These are phyloP conservation scores for Candolleomyces eurysporus DNA, from an alignment of 768 basidiomycete genomes.

Conservation along the genomic window DNA sequence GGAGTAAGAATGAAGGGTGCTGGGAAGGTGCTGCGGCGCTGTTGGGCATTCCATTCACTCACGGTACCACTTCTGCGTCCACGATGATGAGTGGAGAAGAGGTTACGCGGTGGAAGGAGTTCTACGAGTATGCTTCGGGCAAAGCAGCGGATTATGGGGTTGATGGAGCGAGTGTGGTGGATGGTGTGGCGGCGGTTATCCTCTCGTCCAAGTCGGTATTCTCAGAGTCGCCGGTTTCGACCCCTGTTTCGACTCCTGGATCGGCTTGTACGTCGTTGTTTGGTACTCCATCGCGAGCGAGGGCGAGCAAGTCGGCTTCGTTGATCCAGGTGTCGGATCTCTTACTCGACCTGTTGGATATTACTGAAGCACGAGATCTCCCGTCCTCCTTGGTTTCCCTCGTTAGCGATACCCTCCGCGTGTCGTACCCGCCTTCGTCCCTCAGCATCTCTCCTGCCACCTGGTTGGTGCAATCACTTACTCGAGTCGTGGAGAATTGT, in stretches of 20 bases:
- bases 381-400: constrained; percentile 57
- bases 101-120: constrained; percentile 52
- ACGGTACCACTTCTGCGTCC: constrained; percentile 21
- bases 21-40: constrained; percentile 59
- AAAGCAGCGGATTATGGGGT: constrained; percentile 61
- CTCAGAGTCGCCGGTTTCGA: background rate
- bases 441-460: constrained; percentile 50
- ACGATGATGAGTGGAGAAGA: constrained; percentile 1
- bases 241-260: constrained; percentile 26
- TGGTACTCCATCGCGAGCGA: constrained; percentile 24
- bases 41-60: constrained; percentile 64
- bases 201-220: constrained; percentile 9
- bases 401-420: constrained; percentile 55
- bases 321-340: constrained; percentile 54
- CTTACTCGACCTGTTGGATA: constrained; percentile 53
- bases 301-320: constrained; percentile 12
- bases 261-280: constrained; percentile 19
- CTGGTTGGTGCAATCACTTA: constrained; percentile 63
- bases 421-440: constrained; percentile 65
- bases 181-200: constrained; percentile 52
- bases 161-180: constrained; percentile 52
- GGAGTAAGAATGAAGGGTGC: constrained; percentile 45
- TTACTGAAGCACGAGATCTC: constrained; percentile 48
- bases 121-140: constrained; percentile 49
- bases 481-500: constrained; percentile 52